Conservation (phyloP, 2,329 filamentous ascomycete species). For the Alternaria brassicae region DNA sequence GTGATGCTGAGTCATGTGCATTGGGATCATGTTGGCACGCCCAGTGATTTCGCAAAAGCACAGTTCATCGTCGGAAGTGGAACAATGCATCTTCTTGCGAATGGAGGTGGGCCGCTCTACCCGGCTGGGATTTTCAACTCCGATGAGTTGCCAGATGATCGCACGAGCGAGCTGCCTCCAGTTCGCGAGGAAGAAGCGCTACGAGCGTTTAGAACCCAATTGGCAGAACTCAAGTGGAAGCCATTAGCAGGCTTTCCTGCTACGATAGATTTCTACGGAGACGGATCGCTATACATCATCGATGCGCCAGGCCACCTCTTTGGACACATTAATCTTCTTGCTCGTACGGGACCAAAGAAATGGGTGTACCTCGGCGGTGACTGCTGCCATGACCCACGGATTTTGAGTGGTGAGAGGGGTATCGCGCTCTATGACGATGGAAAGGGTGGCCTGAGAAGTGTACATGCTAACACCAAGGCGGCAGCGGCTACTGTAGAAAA, state of each 20-base stretch:
- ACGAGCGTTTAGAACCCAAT: conserved; percentile 27
- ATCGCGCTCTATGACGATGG: conserved; percentile 61
- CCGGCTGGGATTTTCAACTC: conserved; percentile 56
- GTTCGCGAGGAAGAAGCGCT: conserved; percentile 23
- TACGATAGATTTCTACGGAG: conserved; percentile 57
- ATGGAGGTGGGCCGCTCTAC: conserved; percentile 43
- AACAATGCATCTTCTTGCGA: conserved; percentile 35
- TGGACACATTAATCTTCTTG: conserved; percentile 61
- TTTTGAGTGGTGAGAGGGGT: conserved; percentile 60
- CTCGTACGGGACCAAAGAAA: conserved; percentile 47
- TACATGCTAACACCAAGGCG: conserved; percentile 58
- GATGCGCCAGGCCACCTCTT: conserved; percentile 61
- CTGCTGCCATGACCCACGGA: conserved; percentile 60
- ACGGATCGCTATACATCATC: conserved; percentile 57
- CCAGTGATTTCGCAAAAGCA: conserved; percentile 58
- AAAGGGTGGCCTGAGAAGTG: conserved; percentile 55
- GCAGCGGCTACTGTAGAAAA: conserved; percentile 55
- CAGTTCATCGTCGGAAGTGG: conserved; percentile 60
- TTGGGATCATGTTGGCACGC: conserved; percentile 66
- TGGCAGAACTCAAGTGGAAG: conserved; percentile 47
- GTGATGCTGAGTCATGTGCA: conserved; percentile 63
- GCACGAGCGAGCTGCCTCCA: conserved; percentile 55
- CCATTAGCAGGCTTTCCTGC: conserved; percentile 55
- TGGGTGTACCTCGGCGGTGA: conserved; percentile 63
- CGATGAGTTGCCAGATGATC: conserved; percentile 52